phyloP scores from a whole-genome alignment of 257 asterid species.

The Solanum rostratum region DNA sequence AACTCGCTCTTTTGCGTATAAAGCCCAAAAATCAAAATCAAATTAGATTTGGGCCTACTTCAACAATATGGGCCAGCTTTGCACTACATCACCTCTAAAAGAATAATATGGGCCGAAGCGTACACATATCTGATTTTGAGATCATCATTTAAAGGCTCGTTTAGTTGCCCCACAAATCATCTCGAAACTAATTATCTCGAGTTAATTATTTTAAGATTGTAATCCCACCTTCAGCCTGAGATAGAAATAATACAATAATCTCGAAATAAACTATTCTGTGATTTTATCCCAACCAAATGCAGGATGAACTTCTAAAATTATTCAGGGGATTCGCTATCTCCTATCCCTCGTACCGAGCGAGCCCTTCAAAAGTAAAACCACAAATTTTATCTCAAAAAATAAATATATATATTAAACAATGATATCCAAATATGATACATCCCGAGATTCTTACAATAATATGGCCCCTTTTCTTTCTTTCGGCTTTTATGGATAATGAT shows the following conservation, averaged over 20 bases:
- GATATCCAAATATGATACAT: not conserved
- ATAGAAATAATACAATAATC: too few species aligned
- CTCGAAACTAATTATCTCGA: too few species aligned
- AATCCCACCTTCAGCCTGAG: too few species aligned
- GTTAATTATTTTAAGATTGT: too few species aligned
- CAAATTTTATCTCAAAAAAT: not conserved
- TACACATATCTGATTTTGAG: not conserved
- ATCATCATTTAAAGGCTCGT: not conserved
- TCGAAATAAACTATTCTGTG: too few species aligned
- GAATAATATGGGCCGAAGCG: not conserved
- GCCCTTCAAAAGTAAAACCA: not conserved
- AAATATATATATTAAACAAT: not conserved
- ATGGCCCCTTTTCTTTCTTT: not conserved
- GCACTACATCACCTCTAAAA: not conserved
- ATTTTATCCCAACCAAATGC: too few species aligned
- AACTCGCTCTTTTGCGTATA: not conserved
- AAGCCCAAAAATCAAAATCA: not conserved
- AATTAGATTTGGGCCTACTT: not conserved
- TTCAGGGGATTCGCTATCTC: too few species aligned
- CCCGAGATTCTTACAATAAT: not conserved
- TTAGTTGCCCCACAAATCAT: too few species aligned
- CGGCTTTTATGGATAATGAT: too few species aligned
- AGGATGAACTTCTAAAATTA: too few species aligned
- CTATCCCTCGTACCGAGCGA: too few species aligned
- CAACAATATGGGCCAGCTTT: not conserved